These are phyloP conservation scores for Adansonia gregorii DNA, from an alignment of 441 rosid species.

Conservation along the genomic window DNA sequence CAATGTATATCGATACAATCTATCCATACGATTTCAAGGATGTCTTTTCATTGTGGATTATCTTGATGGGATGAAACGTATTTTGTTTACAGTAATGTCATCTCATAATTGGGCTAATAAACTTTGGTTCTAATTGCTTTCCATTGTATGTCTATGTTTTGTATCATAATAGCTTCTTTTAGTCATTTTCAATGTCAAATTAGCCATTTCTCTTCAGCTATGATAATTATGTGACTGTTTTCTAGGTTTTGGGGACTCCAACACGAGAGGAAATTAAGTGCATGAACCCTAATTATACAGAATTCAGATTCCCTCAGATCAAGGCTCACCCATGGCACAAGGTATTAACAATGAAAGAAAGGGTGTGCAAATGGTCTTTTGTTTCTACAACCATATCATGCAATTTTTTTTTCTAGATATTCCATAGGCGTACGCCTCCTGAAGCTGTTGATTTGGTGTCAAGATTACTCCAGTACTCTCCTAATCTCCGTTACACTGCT, in stretches of 20 bases:
- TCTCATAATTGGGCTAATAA: neutral
- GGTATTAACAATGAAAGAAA: slow-evolving; percentile 43
- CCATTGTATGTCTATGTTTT: neutral
- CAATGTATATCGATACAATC: too few relatives aligned
- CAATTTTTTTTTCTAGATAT: slow-evolving; percentile 49
- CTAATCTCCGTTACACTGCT: slow-evolving; percentile 75
- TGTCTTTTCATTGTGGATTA: neutral
- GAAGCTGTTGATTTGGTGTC: slow-evolving; percentile 96
- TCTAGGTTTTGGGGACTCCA: slow-evolving; percentile 91
- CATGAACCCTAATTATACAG: slow-evolving; percentile 95
- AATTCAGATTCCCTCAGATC: slow-evolving; percentile 90
- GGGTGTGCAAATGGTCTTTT: slow-evolving; percentile 10
- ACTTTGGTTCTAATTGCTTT: neutral
- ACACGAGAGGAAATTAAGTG: slow-evolving; percentile 96
- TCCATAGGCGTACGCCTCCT: slow-evolving; percentile 93
- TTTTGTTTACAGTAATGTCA: neutral
- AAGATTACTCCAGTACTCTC: slow-evolving; percentile 92
- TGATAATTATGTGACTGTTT: slow-evolving; percentile 14
- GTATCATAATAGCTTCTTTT: neutral
- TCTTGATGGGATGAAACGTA: neutral
- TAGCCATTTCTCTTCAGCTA: neutral
- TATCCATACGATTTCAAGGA: neutral
- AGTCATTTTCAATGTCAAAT: neutral
- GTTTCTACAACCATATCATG: neutral
- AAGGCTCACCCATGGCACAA: slow-evolving; percentile 98